Conservation (phyloP, 352 stramenopile species). For the Phytophthora sojae region DNA sequence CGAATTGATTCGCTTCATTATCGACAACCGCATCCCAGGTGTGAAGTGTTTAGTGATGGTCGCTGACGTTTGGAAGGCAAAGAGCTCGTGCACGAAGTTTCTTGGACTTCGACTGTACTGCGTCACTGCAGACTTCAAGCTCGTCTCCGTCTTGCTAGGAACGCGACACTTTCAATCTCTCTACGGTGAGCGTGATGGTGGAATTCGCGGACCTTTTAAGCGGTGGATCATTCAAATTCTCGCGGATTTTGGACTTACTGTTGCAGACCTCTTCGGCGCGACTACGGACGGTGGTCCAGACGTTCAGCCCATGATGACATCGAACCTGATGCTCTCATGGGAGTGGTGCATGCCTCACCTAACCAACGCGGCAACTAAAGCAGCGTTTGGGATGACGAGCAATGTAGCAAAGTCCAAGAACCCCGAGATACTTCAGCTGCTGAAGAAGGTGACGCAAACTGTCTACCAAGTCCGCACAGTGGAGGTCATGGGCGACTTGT, state of each 20-base stretch:
- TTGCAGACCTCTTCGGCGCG: conserved; percentile 5
- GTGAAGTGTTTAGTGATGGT: conserved; percentile 4
- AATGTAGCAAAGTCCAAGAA: neutral
- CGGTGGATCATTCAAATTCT: conserved; percentile 12
- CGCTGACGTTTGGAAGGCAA: conserved; percentile 10
- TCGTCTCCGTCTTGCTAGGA: conserved; percentile 5
- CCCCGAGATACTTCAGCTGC: conserved; percentile 7
- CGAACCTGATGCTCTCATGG: neutral
- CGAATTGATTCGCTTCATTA: neutral
- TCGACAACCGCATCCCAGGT: neutral
- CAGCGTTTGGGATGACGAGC: conserved; percentile 6
- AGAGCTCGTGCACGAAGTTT: neutral
- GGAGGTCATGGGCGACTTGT: conserved; percentile 5
- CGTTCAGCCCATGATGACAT: conserved; percentile 8
- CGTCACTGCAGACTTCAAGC: neutral
- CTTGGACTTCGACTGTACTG: conserved; percentile 3
- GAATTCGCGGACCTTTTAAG: conserved; percentile 9
- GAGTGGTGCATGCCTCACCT: conserved; percentile 8
- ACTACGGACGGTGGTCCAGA: conserved; percentile 3
- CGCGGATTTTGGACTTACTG: neutral
- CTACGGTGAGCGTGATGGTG: conserved; percentile 1
- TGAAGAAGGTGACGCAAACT: conserved; percentile 1
- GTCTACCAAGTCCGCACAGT: conserved; percentile 5
- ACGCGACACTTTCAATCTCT: conserved; percentile 7
- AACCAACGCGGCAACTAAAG: conserved; percentile 11